phyloP scores from a whole-genome alignment of 1,284 basidiomycete genomes.

The Pseudozyma thailandica region DNA sequence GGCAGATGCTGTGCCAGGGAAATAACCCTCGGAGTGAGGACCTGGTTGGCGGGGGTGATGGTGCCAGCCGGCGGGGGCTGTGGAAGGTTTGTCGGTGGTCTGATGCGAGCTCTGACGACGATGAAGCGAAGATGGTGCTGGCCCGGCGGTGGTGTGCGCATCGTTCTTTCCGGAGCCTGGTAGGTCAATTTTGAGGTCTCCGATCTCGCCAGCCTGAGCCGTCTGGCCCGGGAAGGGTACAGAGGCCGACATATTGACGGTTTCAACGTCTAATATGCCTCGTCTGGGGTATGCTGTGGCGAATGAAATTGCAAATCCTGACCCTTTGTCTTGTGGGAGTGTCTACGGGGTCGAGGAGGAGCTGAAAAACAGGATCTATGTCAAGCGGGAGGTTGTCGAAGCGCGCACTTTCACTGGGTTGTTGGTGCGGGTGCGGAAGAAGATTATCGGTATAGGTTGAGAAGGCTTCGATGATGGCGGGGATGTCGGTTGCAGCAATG shows the following conservation, averaged over 20 bases:
- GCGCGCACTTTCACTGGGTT: too few species aligned
- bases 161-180: slow-evolving; percentile 13
- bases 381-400: too few species aligned
- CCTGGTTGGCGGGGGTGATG: slow-evolving; percentile 55
- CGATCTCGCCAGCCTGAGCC: slow-evolving; percentile 14
- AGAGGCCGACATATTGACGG: slow-evolving; percentile 30
- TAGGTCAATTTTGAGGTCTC: slow-evolving; percentile 46
- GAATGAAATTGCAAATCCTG: not conserved
- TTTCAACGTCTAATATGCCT: too few species aligned
- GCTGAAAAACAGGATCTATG: too few species aligned
- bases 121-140: slow-evolving; percentile 10
- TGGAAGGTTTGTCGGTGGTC: slow-evolving; percentile 19
- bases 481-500: too few species aligned
- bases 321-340: too few species aligned
- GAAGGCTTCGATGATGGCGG: too few species aligned
- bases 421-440: too few species aligned
- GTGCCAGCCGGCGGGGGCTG: slow-evolving; percentile 32
- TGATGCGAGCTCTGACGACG: slow-evolving; percentile 34
- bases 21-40: slow-evolving; percentile 52
- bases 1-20: slow-evolving; percentile 26
- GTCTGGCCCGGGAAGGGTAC: slow-evolving; percentile 39
- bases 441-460: too few species aligned
- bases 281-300: too few species aligned
- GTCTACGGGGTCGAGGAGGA: too few species aligned
- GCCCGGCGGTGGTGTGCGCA: not conserved